Evolutionary conservation across 441 rosid species (phyloP).

Genomic region (Erodium trifolium): DNA sequence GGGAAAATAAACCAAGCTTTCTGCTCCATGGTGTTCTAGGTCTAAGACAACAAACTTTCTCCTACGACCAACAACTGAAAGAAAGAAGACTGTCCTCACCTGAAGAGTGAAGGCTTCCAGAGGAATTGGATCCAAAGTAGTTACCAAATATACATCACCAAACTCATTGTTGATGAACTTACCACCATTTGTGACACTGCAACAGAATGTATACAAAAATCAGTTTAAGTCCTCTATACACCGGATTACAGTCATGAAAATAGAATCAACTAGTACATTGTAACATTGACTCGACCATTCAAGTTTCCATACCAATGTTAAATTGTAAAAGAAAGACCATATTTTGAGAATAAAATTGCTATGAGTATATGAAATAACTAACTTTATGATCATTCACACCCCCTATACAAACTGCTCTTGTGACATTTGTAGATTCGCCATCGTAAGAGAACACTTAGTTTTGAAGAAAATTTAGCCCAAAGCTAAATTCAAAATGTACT

Average conservation of each 20-base stretch:
- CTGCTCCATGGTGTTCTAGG: neutral
- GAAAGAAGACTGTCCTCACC: slow-evolving; percentile 34
- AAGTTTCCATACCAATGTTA: neutral
- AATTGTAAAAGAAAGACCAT: neutral
- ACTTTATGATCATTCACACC: neutral
- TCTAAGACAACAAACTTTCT: neutral
- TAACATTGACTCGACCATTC: neutral
- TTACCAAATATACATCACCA: slow-evolving; percentile 77
- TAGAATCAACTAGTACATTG: neutral
- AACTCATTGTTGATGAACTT: slow-evolving; percentile 74
- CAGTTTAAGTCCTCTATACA: neutral
- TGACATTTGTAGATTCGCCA: too few species aligned
- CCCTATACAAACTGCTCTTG: neutral
- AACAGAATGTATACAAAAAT: slow-evolving; percentile 10
- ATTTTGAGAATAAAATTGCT: slow-evolving; percentile 2
- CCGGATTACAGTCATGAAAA: slow-evolving; percentile 1
- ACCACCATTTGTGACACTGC: slow-evolving; percentile 69
- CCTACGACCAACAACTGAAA: neutral
- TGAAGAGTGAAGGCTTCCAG: slow-evolving; percentile 83
- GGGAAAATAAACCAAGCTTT: neutral
- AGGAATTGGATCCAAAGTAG: slow-evolving; percentile 72
- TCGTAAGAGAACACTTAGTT: too few species aligned
- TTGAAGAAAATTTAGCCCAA: too few species aligned
- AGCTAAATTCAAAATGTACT: too few species aligned
- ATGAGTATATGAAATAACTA: neutral